Base-by-base conservation (phyloP, 1,139 yeast species). In the Kodamaea plutei region DNA sequence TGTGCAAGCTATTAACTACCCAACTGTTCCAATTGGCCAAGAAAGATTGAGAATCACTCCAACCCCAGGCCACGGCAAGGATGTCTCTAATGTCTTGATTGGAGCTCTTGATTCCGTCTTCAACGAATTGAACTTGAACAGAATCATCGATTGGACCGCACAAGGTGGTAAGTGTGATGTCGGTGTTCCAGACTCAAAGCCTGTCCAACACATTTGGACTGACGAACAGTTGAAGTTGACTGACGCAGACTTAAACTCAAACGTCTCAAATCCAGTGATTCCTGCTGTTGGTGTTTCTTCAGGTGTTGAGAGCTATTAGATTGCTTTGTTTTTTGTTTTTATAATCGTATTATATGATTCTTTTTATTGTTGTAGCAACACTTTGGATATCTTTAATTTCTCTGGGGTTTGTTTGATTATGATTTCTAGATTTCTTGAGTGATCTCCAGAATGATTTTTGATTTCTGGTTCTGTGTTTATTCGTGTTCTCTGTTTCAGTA, bases 1-100 rank as follows among this genome's bases (percentile, higher is more conserved):
- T 54, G 98, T 93, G 30, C 99, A 91, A 64, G 96, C 97, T 33
- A 91, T 91, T 59, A 91, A 91, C 66, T 91, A 84, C 77, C 99
- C 99, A 35, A 91, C 98, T 16, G 98, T 91, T 36, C 84, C 96
- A 23, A 81, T 85, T 51, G 98, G 98, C 39, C 81, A 88, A 44
- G 99, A 91, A 65, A 79, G 98, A 57, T 76, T 91, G 54, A 79
- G 99, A 64, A 81, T 91, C 53, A 91, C 98, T 12, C 97, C 99
- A 33, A 89, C 98, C 25, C 99, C 99, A 24, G 97, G 96, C 34
- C 99, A 91, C 59, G 76, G 78, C 19, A 70, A 78, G 36, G 83
- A 81, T 40, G 70, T 85, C 35, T 73, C 91, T 37, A 85, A 88
- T 54, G 73, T 79, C 43, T 73, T 91, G 48, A 71, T 91, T 38